Percentiles rank a stretch among this genome's conserved stretches.
phyloP scores from a whole-genome alignment of 2,329 filamentous ascomycete species.

The Microthyrium microscopicum region DNA sequence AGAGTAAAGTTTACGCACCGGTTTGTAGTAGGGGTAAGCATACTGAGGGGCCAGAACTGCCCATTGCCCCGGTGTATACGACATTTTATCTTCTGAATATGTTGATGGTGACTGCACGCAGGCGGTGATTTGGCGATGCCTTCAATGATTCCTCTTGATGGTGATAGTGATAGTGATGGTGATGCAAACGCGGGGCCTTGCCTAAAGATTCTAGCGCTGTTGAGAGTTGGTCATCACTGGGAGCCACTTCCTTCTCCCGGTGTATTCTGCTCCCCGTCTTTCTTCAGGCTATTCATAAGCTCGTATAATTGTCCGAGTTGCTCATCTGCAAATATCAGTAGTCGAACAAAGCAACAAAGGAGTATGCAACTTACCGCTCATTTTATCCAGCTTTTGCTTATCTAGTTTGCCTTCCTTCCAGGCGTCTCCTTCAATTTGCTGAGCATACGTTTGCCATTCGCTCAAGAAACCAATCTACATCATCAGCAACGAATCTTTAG shows the following conservation, averaged over 20 bases:
- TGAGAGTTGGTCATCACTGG: neutral
- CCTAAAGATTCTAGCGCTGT: neutral
- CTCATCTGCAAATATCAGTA: conserved; percentile 45
- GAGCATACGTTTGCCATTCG: conserved; percentile 92
- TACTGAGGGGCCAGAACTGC: no score
- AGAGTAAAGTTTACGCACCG: neutral
- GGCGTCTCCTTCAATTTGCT: conserved; percentile 70
- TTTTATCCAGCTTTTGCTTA: conserved; percentile 67
- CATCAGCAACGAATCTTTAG: neutral
- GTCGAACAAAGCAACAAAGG: neutral
- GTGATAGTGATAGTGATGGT: neutral
- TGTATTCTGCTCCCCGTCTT: conserved; percentile 31
- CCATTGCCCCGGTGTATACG: neutral
- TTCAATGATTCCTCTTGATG: neutral
- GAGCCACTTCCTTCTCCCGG: conserved; percentile 17
- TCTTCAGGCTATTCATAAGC: conserved; percentile 67
- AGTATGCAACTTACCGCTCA: conserved; percentile 66
- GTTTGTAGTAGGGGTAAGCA: no score
- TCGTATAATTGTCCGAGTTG: conserved; percentile 90
- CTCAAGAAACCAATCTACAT: conserved; percentile 79
- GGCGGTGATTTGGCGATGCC: neutral
- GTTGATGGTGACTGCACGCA: neutral
- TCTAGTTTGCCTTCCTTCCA: conserved; percentile 83
- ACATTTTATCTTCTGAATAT: neutral
- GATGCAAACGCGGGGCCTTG: neutral